Percentiles rank a stretch among this genome's conserved stretches.
These are phyloP conservation scores for Barbarea vulgaris DNA, from an alignment of 345 rosid genomes.

Conservation along the genomic window DNA sequence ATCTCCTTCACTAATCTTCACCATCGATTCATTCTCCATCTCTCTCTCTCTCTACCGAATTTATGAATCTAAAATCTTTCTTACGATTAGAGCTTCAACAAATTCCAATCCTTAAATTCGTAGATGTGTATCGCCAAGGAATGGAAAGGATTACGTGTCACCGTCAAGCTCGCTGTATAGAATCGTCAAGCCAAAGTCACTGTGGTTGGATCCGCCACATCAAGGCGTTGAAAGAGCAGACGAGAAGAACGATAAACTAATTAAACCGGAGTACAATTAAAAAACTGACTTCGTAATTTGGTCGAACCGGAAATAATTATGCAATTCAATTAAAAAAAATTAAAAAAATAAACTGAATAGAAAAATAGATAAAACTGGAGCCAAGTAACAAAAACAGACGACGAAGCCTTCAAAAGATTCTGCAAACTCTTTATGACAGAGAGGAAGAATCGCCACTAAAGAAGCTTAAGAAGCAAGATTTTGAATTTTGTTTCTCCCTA, in stretches of 20 bases:
- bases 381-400: slow-evolving; percentile 2
- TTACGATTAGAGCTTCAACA: too few species aligned
- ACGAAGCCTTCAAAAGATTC: slow-evolving; percentile 6
- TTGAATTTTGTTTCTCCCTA: not conserved
- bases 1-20: slow-evolving; percentile 9
- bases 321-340: not conserved
- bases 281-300: not conserved
- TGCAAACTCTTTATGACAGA: slow-evolving; percentile 23
- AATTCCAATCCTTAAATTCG: too few species aligned
- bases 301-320: not conserved
- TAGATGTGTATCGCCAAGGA: slow-evolving; percentile 49
- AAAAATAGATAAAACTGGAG: not conserved
- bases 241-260: slow-evolving; percentile 44
- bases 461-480: slow-evolving; percentile 40
- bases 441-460: slow-evolving; percentile 42
- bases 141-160: slow-evolving; percentile 67
- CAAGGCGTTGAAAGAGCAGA: slow-evolving; percentile 81
- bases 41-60: not conserved
- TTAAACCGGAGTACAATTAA: not conserved
- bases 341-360: not conserved
- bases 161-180: slow-evolving; percentile 77
- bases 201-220: slow-evolving; percentile 81
- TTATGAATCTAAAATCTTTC: too few species aligned
- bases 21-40: slow-evolving; percentile 41
- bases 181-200: slow-evolving; percentile 78